phyloP scores from a whole-genome alignment of 2,329 filamentous ascomycete species.

The Aspergillus puulaauensis region DNA sequence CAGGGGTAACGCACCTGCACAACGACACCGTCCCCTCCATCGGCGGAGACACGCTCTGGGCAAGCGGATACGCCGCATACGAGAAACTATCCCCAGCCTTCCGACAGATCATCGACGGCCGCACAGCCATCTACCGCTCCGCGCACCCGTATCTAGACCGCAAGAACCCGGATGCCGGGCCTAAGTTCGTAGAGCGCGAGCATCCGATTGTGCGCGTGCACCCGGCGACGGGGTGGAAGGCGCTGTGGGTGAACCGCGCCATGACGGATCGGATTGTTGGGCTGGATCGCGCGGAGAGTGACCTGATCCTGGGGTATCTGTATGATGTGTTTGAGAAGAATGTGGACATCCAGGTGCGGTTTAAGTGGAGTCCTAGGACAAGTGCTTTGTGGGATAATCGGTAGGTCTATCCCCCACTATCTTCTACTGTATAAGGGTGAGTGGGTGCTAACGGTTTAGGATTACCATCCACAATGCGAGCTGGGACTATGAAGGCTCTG shows the following conservation, averaged over 20 bases:
- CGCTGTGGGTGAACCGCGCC: constrained; percentile 68
- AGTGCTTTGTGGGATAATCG: constrained; percentile 72
- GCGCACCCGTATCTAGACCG: constrained; percentile 69
- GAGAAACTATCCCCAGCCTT: constrained; percentile 71
- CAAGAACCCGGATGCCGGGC: constrained; percentile 59
- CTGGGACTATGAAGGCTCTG: constrained; percentile 68
- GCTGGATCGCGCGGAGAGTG: constrained; percentile 67
- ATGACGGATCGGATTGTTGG: constrained; percentile 70
- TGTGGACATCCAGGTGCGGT: constrained; percentile 70
- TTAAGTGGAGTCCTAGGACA: constrained; percentile 67
- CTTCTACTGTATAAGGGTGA: too few relatives aligned
- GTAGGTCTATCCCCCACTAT: constrained; percentile 31
- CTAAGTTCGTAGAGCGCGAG: constrained; percentile 64
- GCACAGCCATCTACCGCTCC: constrained; percentile 63
- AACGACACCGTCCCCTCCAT: constrained; percentile 65
- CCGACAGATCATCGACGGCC: constrained; percentile 68
- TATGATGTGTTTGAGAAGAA: constrained; percentile 69
- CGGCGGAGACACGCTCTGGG: constrained; percentile 73
- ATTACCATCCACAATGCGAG: constrained; percentile 73
- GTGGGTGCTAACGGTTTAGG: constrained; percentile 32
- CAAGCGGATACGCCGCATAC: constrained; percentile 68
- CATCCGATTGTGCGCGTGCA: constrained; percentile 71
- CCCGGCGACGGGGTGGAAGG: constrained; percentile 72
- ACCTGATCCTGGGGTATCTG: constrained; percentile 65
- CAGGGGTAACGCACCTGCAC: constrained; percentile 69